A percentile compares a stretch with the other conserved stretches of the same genome.
These are phyloP conservation scores for Xylaria grammica DNA, from an alignment of 495 filamentous ascomycete genomes.

Conservation along the genomic window DNA sequence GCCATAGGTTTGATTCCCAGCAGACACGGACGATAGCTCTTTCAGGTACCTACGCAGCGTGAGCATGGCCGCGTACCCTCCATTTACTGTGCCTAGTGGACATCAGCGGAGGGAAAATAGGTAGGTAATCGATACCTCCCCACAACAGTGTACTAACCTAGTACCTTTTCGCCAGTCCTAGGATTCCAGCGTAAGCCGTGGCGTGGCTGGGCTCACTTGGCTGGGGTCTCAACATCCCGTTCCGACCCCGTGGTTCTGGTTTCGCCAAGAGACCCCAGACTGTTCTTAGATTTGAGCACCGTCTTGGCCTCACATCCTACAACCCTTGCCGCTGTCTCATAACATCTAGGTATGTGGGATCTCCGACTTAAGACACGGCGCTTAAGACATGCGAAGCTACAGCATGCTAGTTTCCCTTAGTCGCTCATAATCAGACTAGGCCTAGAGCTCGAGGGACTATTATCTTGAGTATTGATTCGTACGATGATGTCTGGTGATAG, in stretches of 20 bases:
- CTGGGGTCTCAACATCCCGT: background rate
- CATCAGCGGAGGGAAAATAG: too few species aligned
- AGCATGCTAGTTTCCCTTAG: background rate
- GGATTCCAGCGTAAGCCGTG: constrained; percentile 6
- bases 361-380: too few species aligned
- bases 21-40: background rate
- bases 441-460: background rate
- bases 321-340: background rate
- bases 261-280: constrained; percentile 18
- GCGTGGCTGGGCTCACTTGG: constrained; percentile 10
- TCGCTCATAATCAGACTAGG: background rate
- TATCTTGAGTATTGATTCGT: background rate
- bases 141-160: too few species aligned
- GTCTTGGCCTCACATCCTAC: background rate
- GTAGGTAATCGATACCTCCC: too few species aligned
- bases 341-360: background rate
- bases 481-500: background rate
- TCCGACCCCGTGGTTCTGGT: constrained; percentile 14
- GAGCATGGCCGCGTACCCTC: background rate
- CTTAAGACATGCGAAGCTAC: background rate
- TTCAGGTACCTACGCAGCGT: background rate
- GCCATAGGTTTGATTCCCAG: constrained; percentile 2
- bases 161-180: background rate
- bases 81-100: too few species aligned
- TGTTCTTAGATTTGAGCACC: background rate